Evolutionary conservation across 208 protist species (phyloP), one percentile per base, ranked within the genome.

Genomic region (Angomonas deanei): DNA sequence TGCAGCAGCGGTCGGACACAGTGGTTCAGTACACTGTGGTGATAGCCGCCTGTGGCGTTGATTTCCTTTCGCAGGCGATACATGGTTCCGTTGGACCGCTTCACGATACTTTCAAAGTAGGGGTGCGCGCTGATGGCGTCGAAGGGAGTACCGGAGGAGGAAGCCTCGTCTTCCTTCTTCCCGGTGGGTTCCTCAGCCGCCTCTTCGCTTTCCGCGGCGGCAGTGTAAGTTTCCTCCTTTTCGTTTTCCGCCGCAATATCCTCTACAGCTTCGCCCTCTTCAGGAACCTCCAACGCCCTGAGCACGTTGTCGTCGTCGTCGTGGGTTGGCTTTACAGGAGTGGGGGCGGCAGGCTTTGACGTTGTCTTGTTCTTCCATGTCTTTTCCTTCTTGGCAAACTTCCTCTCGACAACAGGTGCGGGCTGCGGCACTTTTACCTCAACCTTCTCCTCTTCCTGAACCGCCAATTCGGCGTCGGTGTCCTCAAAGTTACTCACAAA

Each of bases 1-100:
- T 96, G 89, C 49, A 96, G 70, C 42, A 96, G 64, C 34, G 89
- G 89, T 1, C 89, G 81, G 53, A 96, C 78, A 55, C 82, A 93
- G 27, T 88, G 68, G 63, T 92, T 86, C 47, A 93, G 56, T 28
- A 75, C 78, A 46, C 86, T 80, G 6, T 68, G 54, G 52, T 72
- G 86, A 69, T 92, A 96, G 49, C 76, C 65, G 19, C 82, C 81
- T n/a, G 71, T 54, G 1, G 68, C 50, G 38, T 80, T 76, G 15
- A 90, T 83, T 34, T 91, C 82, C 64, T 85, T 86, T 52, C 81
- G 75, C 55, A 88, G 84, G 58, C 80, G 83, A 39, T 71, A 64
- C 64, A 91, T 92, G 72, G 91, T 90, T 38, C 77, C 72, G 56
- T 92, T 82, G 49, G 90, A 67, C 19, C 81, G 77, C 13, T 65